phyloP scores from a whole-genome alignment of 495 filamentous ascomycete species.

The Neurospora africana region DNA sequence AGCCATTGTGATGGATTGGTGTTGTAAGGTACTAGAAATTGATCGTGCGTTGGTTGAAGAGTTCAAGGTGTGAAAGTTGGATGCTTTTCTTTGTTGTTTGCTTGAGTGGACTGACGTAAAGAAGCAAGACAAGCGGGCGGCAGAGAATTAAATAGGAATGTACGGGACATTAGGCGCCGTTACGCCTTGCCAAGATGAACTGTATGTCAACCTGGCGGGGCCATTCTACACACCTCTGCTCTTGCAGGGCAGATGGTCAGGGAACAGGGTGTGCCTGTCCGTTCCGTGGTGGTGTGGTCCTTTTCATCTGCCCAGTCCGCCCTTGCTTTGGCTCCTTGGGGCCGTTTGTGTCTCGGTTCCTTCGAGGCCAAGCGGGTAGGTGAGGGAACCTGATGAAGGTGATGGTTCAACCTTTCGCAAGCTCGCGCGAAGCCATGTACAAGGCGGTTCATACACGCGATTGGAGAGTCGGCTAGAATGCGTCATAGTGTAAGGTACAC shows the following conservation, averaged over 20 bases:
- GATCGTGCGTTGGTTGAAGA: neutral
- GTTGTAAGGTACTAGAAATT: neutral
- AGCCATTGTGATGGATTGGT: constrained; percentile 38
- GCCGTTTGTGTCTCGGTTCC: neutral
- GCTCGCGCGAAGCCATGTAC: neutral
- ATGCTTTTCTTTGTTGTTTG: neutral
- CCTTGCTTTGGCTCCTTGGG: neutral
- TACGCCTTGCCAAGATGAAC: neutral
- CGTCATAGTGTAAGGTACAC: neutral
- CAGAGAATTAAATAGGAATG: neutral
- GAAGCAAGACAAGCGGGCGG: neutral
- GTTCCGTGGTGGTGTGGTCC: neutral
- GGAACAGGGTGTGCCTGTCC: neutral
- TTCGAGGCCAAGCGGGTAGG: neutral
- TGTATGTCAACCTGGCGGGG: neutral
- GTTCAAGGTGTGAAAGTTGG: neutral
- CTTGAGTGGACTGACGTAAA: neutral
- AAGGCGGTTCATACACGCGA: neutral
- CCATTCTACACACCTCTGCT: neutral
- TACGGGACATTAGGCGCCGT: neutral
- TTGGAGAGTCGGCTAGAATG: neutral
- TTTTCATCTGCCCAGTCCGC: neutral
- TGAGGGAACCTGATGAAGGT: neutral
- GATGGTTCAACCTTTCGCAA: neutral
- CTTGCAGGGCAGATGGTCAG: neutral